phyloP scores from a whole-genome alignment of 1,284 basidiomycete genomes.

The Apiotrichum gracile region DNA sequence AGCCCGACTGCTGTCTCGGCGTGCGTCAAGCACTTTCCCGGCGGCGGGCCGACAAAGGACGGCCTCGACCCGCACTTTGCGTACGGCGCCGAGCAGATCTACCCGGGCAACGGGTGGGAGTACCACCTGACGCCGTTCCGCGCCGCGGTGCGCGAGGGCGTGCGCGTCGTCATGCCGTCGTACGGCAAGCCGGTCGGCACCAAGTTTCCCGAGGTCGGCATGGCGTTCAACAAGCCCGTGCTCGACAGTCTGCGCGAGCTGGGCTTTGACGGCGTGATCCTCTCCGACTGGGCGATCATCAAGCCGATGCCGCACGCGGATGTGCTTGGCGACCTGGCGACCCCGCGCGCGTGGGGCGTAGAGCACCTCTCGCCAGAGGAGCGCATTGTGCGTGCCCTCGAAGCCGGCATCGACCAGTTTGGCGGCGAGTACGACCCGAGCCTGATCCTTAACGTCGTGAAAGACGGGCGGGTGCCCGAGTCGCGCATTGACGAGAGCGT shows the following conservation, averaged over 20 bases:
- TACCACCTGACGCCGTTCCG: conserved; percentile 19
- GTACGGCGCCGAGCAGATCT: conserved; percentile 14
- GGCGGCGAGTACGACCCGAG: conserved; percentile 14
- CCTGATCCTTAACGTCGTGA: conserved; percentile 6
- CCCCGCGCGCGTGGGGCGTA: conserved; percentile 12
- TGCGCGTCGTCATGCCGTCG: conserved; percentile 13
- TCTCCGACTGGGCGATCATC: conserved; percentile 17
- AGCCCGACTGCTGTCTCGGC: conserved; percentile 7
- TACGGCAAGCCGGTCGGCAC: conserved; percentile 16
- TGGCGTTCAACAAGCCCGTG: conserved; percentile 17
- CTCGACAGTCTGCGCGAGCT: conserved; percentile 5
- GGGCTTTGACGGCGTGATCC: conserved; percentile 11
- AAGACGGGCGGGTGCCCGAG: conserved; percentile 8
- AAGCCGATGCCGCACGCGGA: conserved; percentile 1
- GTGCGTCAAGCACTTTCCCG: conserved; percentile 21
- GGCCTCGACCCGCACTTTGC: conserved; percentile 14
- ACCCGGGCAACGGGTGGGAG: conserved; percentile 14
- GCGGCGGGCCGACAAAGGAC: conserved; percentile 8
- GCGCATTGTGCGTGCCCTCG: conserved; percentile 10
- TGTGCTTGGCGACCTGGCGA: conserved; percentile 4
- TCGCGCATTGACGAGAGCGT: conserved; percentile 12
- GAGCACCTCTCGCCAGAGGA: conserved; percentile 14
- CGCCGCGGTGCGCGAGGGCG: conserved; percentile 10
- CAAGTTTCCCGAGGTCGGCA: conserved; percentile 12
- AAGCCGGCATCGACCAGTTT: conserved; percentile 19